Conservation (phyloP, 2,329 filamentous ascomycete species). For the Colletotrichum endophyticum region DNA sequence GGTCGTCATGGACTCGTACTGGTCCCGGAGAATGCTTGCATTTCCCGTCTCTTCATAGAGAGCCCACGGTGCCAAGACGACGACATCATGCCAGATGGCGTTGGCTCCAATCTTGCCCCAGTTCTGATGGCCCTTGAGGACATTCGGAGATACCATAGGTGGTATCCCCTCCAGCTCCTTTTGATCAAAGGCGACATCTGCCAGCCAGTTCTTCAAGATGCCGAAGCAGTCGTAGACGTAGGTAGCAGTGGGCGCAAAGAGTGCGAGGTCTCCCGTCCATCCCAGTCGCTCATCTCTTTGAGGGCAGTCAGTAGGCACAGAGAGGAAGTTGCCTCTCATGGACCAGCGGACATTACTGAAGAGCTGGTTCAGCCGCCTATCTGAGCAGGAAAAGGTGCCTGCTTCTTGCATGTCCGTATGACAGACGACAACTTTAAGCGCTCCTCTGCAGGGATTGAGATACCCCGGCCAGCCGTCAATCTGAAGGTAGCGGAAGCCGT, state of each 20-base stretch:
- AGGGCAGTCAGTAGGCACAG: slow-evolving; percentile 17
- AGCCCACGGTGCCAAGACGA: slow-evolving; percentile 1
- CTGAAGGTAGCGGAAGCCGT: slow-evolving; percentile 55
- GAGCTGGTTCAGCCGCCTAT: neutral
- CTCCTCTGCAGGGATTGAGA: neutral
- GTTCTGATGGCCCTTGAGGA: slow-evolving; percentile 19
- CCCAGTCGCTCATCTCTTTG: slow-evolving; percentile 15
- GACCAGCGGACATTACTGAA: slow-evolving; percentile 3
- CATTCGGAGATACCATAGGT: slow-evolving; percentile 32
- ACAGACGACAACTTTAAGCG: slow-evolving; percentile 5
- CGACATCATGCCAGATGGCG: slow-evolving; percentile 16
- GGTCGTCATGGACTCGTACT: neutral
- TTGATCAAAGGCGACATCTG: slow-evolving; percentile 24
- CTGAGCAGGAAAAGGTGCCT: slow-evolving; percentile 9
- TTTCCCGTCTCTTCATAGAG: slow-evolving; percentile 5
- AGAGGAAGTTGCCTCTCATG: slow-evolving; percentile 18
- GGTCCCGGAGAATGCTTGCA: neutral
- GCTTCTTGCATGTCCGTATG: slow-evolving; percentile 10
- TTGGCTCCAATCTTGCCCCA: slow-evolving; percentile 22
- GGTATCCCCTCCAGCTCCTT: slow-evolving; percentile 37
- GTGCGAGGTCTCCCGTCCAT: slow-evolving; percentile 8
- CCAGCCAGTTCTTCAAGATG: slow-evolving; percentile 11
- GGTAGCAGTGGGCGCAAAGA: slow-evolving; percentile 7
- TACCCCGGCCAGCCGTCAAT: slow-evolving; percentile 39
- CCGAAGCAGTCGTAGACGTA: slow-evolving; percentile 2